Evolutionary conservation across 2,329 filamentous ascomycete species (phyloP).

Genomic region (Trichoderma sp.): DNA sequence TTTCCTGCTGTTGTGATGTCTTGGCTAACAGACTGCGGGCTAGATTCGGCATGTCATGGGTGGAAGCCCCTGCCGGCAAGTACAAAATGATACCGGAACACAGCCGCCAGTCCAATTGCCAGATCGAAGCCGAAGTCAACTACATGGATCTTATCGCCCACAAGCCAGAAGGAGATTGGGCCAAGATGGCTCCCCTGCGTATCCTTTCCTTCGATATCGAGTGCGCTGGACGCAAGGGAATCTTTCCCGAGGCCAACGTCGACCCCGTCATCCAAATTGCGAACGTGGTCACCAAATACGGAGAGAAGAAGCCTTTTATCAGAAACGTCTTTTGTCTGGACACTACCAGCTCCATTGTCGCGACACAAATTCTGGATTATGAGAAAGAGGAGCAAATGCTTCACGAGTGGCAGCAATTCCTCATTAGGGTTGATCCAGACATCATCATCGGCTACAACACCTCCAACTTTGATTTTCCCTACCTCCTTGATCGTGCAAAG

Average conservation of each 20-base stretch:
- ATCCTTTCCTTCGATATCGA: conserved; percentile 98
- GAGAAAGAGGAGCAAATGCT: conserved; percentile 84
- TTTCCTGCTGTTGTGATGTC: not conserved
- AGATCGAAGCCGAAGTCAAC: conserved; percentile 87
- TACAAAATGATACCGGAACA: conserved; percentile 69
- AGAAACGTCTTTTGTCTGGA: conserved; percentile 96
- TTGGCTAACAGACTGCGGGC: not conserved
- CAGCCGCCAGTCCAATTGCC: conserved; percentile 84
- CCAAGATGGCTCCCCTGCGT: conserved; percentile 93
- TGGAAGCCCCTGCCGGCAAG: conserved; percentile 74
- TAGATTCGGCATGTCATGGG: conserved; percentile 97
- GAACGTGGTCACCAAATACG: conserved; percentile 91
- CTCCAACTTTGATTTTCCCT: conserved; percentile 97
- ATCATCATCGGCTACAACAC: conserved; percentile 99
- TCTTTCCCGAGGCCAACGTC: conserved; percentile 89
- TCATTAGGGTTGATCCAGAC: conserved; percentile 89
- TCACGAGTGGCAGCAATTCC: conserved; percentile 86
- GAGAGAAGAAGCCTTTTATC: conserved; percentile 93
- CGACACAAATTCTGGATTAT: conserved; percentile 87
- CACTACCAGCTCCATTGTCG: conserved; percentile 89
- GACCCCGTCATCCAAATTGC: conserved; percentile 98
- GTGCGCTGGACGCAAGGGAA: conserved; percentile 93
- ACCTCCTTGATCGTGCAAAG: conserved; percentile 83
- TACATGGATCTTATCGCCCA: conserved; percentile 85
- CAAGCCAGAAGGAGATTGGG: conserved; percentile 89